These are phyloP conservation scores for Elsinoe fawcettii DNA, from an alignment of 2,329 filamentous ascomycete genomes.

Conservation along the genomic window DNA sequence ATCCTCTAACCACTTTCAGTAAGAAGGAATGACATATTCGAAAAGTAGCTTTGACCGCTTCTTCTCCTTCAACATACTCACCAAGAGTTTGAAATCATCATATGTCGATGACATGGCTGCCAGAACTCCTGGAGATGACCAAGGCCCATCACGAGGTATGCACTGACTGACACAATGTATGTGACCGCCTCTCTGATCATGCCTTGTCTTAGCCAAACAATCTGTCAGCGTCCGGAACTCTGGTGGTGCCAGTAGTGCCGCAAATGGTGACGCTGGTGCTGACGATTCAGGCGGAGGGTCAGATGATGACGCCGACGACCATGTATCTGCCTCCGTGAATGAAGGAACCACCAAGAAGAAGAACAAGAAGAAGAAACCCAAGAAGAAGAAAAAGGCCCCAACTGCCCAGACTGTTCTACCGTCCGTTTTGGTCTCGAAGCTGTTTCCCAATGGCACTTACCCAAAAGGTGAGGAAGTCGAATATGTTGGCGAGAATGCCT, in stretches of 20 bases:
- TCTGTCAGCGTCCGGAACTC: neutral
- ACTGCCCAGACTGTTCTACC: constrained; percentile 65
- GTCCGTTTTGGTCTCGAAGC: constrained; percentile 61
- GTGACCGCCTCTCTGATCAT: neutral
- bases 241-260: neutral
- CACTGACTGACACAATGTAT: neutral
- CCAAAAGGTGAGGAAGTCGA: constrained; percentile 72
- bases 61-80: neutral
- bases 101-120: constrained; percentile 1
- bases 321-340: constrained; percentile 17
- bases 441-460: constrained; percentile 66
- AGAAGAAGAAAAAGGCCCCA: constrained; percentile 43
- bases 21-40: neutral
- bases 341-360: constrained; percentile 56
- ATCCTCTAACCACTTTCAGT: neutral
- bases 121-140: neutral
- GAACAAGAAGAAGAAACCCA: constrained; percentile 73
- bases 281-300: constrained; percentile 7
- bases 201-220: neutral
- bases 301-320: constrained; percentile 25
- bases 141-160: neutral
- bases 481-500: constrained; percentile 68
- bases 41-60: neutral
- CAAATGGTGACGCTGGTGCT: neutral
- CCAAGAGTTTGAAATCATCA: neutral